phyloP scores from a whole-genome alignment of 2,329 filamentous ascomycete species.

The Botrytis sinoallii region DNA sequence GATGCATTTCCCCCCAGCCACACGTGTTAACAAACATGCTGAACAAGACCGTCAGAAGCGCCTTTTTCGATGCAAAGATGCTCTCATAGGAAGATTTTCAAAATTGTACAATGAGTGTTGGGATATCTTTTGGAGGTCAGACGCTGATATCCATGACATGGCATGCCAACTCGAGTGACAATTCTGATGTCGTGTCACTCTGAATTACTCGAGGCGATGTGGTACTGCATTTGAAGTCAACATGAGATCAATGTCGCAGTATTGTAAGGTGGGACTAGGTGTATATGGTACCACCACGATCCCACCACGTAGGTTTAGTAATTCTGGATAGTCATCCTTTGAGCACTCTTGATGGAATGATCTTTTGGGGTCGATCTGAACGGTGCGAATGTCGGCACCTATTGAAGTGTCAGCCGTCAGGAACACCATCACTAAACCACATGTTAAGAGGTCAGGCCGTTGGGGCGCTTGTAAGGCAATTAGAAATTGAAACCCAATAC shows the following conservation, averaged over 20 bases:
- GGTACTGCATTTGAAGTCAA: slow-evolving; percentile 3
- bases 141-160: slow-evolving; percentile 8
- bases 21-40: slow-evolving; percentile 14
- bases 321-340: background rate
- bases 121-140: slow-evolving; percentile 11
- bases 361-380: background rate
- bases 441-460: background rate
- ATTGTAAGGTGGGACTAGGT: background rate
- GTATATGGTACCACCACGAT: background rate
- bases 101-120: background rate
- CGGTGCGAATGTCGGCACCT: background rate
- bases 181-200: slow-evolving; percentile 14
- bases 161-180: slow-evolving; percentile 2
- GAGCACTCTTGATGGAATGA: background rate
- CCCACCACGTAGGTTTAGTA: background rate
- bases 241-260: slow-evolving; percentile 15
- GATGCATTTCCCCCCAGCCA: slow-evolving; percentile 2
- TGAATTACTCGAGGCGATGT: slow-evolving; percentile 13
- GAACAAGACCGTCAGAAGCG: background rate
- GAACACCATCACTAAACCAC: background rate
- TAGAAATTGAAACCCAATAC: background rate
- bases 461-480: background rate
- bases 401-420: background rate
- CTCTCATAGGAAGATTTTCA: background rate
- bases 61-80: slow-evolving; percentile 10